phyloP scores from a whole-genome alignment of 495 filamentous ascomycete genomes.

The Penicillium parvum region DNA sequence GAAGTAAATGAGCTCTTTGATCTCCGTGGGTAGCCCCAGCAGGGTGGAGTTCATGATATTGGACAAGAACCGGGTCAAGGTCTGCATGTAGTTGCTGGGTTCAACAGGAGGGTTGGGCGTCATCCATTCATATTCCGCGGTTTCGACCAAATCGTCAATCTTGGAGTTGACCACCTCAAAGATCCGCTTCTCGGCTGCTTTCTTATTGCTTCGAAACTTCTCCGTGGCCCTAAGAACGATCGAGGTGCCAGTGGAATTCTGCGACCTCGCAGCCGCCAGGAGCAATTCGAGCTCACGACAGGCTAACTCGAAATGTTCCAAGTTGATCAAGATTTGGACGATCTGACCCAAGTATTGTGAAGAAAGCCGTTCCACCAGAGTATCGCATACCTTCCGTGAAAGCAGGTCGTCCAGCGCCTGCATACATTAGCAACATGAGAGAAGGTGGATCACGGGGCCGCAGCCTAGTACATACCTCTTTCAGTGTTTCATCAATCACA shows the following conservation, averaged over 20 bases:
- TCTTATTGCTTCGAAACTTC: conserved; percentile 83
- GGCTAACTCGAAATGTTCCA: conserved; percentile 93
- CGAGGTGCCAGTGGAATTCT: conserved; percentile 64
- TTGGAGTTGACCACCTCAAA: conserved; percentile 99
- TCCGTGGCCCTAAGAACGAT: conserved; percentile 76
- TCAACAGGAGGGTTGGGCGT: conserved; percentile 58
- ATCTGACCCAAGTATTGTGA: conserved; percentile 96
- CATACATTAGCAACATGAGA: conserved; percentile 9
- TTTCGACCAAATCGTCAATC: conserved; percentile 95
- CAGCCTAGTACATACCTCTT: conserved; percentile 48
- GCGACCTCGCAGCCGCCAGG: conserved; percentile 74
- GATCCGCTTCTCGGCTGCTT: conserved; percentile 93
- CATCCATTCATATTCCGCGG: conserved; percentile 95
- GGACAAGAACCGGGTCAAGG: conserved; percentile 84
- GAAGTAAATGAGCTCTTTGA: conserved; percentile 97
- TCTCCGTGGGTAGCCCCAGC: conserved; percentile 83
- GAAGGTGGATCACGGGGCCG: not conserved
- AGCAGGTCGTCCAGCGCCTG: conserved; percentile 85
- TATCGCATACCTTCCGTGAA: conserved; percentile 82
- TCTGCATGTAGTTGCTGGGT: conserved; percentile 89
- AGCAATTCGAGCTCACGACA: conserved; percentile 82
- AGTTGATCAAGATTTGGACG: conserved; percentile 94
- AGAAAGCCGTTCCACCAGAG: conserved; percentile 79
- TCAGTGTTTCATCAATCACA: conserved; percentile 84
- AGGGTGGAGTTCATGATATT: conserved; percentile 96